phyloP scores from a whole-genome alignment of 1,284 basidiomycete genomes.

The Trichosporon sp. region DNA sequence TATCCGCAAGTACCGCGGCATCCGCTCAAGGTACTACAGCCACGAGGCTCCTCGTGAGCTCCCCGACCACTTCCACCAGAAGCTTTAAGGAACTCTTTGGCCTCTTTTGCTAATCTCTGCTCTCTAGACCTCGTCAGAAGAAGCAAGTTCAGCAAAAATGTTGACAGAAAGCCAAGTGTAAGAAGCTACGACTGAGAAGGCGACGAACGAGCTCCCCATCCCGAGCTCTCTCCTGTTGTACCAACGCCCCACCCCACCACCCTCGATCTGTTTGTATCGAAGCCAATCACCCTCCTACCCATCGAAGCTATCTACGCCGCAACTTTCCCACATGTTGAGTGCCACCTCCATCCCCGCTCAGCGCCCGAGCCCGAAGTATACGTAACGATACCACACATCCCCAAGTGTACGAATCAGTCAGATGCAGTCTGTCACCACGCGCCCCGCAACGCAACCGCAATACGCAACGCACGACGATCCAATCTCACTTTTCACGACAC shows the following conservation, averaged over 20 bases:
- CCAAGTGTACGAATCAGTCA: slow-evolving; percentile 16
- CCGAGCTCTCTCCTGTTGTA: not conserved
- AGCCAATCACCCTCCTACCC: not conserved
- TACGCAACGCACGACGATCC: not conserved
- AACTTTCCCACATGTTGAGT: not conserved
- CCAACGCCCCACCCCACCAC: not conserved
- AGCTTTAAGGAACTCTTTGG: not conserved
- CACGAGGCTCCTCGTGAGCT: slow-evolving; percentile 41
- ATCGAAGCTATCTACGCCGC: not conserved
- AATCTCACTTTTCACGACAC: slow-evolving; percentile 18
- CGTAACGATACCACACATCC: slow-evolving; percentile 6
- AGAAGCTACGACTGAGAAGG: slow-evolving; percentile 8
- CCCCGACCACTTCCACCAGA: slow-evolving; percentile 25
- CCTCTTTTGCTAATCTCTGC: not conserved
- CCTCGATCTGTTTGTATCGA: slow-evolving; percentile 16
- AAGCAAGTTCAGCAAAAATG: not conserved
- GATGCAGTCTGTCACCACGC: not conserved
- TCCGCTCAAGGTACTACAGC: slow-evolving; percentile 69
- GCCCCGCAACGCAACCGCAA: not conserved
- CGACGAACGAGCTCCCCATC: too few species aligned
- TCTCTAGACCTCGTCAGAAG: not conserved
- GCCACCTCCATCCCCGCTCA: not conserved
- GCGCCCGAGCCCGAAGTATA: not conserved
- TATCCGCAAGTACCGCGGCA: slow-evolving; percentile 79
- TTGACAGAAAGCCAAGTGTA: not conserved